Base-by-base conservation (phyloP, 2,329 filamentous ascomycete species). In the Xylariaceae sp. region DNA sequence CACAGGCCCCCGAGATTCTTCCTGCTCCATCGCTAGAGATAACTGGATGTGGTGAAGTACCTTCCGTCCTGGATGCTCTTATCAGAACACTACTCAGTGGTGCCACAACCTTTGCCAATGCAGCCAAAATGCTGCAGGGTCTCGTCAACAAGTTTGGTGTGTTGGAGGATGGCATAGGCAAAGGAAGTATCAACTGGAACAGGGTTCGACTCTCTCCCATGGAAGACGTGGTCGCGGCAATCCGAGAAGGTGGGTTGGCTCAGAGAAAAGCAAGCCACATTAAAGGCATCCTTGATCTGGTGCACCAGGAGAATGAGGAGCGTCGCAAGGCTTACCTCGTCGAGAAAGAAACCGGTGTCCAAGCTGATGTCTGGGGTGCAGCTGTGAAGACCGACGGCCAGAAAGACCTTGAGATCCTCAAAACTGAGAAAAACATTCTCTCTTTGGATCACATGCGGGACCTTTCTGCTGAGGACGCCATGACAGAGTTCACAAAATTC, bases 111-210 rank as follows among this genome's bases (percentile, higher is more conserved):
- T 69, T 69, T 47, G 62, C 56, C 2, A 71, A 71, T 19, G 82
- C 86, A 0, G 79, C 79, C 16, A 73, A 69, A 31, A 84, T 86
- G 4, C 79, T 91, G 47, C 68, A 67, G 44, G 81, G 80, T 1
- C 69, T 93, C 0, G 78, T 83, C 3, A 56, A 75, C 15, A 73
- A 66, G 26, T 89, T 84, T 48, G 85, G 86, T 1, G 69, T 79
- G 15, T 64, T 84, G 3, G 60, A 79, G 24, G 69, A 75, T 32
- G 80, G 84, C 6, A 65, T 83, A 9, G 84, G 83, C 4, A 80
- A 83, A 51, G 83, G 83, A 3, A 87, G 83, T 41, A 82, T 89
- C 7, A 71, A 89, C 57, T 91, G 85, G 84, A 78, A 88, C 51
- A 79, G 78, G 9, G 82, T 90, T 2, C 76, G 80, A 17, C 61